A percentile compares a stretch with the other conserved stretches of the same genome.
phyloP scores from a whole-genome alignment of 352 stramenopile genomes.

The Lagenidium sp. region DNA sequence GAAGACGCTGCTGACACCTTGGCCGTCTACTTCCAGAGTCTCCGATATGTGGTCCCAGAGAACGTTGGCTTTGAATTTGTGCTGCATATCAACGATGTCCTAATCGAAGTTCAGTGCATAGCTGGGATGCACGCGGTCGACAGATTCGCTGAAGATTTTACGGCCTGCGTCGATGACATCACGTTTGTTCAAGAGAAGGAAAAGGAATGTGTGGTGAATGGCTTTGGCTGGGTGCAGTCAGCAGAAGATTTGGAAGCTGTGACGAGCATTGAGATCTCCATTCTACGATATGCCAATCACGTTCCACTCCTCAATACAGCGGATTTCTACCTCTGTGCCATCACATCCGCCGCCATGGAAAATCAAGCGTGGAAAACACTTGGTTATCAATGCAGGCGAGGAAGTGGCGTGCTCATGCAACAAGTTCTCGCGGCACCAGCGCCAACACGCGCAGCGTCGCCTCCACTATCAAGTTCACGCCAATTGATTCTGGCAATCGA shows the following conservation, averaged over 20 bases:
- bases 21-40: constrained; percentile 57
- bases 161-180: constrained; percentile 22
- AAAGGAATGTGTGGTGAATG: constrained; percentile 31
- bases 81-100: constrained; percentile 32
- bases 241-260: background rate
- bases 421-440: constrained; percentile 24
- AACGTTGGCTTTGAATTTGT: constrained; percentile 49
- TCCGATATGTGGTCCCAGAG: constrained; percentile 44
- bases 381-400: constrained; percentile 29
- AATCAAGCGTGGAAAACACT: constrained; percentile 36
- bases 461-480: background rate
- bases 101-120: constrained; percentile 24
- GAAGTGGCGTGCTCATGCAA: constrained; percentile 29
- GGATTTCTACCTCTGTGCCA: constrained; percentile 46
- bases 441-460: background rate
- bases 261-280: constrained; percentile 35
- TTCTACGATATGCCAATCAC: constrained; percentile 73
- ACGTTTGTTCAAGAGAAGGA: constrained; percentile 30
- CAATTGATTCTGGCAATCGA: background rate
- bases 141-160: constrained; percentile 43
- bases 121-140: constrained; percentile 40
- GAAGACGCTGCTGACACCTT: constrained; percentile 39
- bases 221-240: constrained; percentile 21
- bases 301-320: constrained; percentile 49
- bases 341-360: no score